These are phyloP conservation scores for Micractinium sp. DNA, from an alignment of 139 green algal genomes.

Conservation along the genomic window DNA sequence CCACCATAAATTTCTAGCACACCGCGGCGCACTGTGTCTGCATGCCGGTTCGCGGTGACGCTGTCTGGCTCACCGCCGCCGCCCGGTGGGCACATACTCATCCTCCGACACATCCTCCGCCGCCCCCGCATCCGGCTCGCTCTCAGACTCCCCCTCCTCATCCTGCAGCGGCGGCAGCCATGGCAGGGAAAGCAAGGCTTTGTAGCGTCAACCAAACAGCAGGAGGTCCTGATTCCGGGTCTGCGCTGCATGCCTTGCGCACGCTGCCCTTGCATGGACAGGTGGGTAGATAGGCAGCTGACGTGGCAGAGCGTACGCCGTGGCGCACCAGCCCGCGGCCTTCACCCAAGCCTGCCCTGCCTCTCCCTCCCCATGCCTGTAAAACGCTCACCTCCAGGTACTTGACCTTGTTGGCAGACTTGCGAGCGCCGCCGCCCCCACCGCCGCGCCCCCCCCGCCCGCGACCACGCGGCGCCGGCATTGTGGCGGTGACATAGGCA, in stretches of 20 bases:
- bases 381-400: too few relatives aligned
- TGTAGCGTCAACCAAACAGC: neutral
- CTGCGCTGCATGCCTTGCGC: neutral
- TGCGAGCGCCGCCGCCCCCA: too few relatives aligned
- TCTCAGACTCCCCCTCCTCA: conserved; percentile 1
- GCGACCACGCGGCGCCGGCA: too few relatives aligned
- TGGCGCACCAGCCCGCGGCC: too few relatives aligned
- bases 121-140: conserved; percentile 13
- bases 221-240: neutral
- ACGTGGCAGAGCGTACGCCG: too few relatives aligned
- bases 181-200: neutral
- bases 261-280: too few relatives aligned
- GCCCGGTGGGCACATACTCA: conserved; percentile 15
- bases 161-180: neutral
- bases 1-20: neutral
- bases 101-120: neutral
- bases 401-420: too few relatives aligned
- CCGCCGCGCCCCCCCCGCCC: too few relatives aligned
- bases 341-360: too few relatives aligned
- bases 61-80: neutral
- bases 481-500: neutral
- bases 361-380: too few relatives aligned
- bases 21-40: neutral
- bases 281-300: too few relatives aligned
- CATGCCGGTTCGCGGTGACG: neutral